Evolutionary conservation across 352 stramenopile species (phyloP), one percentile per base, ranked within the genome.

Genomic region (Globisporangium carolinianum): DNA sequence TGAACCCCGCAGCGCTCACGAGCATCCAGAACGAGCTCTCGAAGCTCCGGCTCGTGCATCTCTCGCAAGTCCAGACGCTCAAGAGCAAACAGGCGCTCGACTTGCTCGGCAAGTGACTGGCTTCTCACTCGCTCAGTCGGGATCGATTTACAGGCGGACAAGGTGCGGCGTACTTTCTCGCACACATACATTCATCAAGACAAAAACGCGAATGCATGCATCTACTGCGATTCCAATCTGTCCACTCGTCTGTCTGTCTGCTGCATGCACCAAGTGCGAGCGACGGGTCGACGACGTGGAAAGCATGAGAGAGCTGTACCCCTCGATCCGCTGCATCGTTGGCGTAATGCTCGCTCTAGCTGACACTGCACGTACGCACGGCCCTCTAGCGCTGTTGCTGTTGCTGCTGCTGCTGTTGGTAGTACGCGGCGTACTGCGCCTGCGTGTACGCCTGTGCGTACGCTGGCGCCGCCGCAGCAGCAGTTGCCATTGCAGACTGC

Each of bases 61-160:
- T 92, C 6, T 90, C 80, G 6, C 84, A 94, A 58, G 83, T 94
- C 38, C 84, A 91, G 68, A 87, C 82, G 35, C 81, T 94, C 12
- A 94, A 92, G 63, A 89, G 74, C 67, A 94, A 94, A 59, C 84
- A 94, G 58, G 78, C 82, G 38, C 63, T 89, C 49, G 77, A 89
- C 67, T 66, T 87, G 66, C 65, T 87, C 14, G 75, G 80, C 42
- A 91, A 88, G 60, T 86, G 67, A 32, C 2, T 32, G 1, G 2
- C 24, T 32, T 32, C 24, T 32, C 24, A 32, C 24, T 32, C 24
- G 24, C 24, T 32, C 24, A 32, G 24, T 32, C 24, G 24, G 24
- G 24, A 32, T 32, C 24, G 24, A 32, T 32, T 32, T 32, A 32
- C 24, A 32, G 24, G 24, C 24, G 24, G 24, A 32, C 24, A 32